phyloP scores from a whole-genome alignment of 495 filamentous ascomycete genomes.

The Bacidia rubella region DNA sequence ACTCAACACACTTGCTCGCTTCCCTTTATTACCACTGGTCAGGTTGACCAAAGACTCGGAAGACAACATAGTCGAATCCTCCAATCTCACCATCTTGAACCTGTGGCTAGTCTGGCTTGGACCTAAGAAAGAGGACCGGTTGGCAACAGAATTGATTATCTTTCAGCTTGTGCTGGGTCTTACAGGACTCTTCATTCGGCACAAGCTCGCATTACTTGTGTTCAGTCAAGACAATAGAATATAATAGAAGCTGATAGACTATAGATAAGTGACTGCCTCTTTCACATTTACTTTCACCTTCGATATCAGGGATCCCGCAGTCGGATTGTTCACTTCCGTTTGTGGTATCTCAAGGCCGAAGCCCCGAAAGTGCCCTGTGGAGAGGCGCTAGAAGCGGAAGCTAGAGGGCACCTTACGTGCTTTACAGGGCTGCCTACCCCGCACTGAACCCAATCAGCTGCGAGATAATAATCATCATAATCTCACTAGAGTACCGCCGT shows the following conservation, averaged over 20 bases:
- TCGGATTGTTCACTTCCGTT: neutral
- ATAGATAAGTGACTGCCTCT: no score
- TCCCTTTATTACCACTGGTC: slow-evolving; percentile 49
- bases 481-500: no score
- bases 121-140: slow-evolving; percentile 72
- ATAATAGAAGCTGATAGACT: slow-evolving; percentile 13
- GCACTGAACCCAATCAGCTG: neutral
- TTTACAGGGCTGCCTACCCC: neutral
- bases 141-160: slow-evolving; percentile 59
- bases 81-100: slow-evolving; percentile 88
- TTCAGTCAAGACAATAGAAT: slow-evolving; percentile 72
- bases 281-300: neutral
- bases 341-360: neutral
- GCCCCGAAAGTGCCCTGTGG: neutral
- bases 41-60: slow-evolving; percentile 48
- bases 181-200: slow-evolving; percentile 72
- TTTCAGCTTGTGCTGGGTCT: slow-evolving; percentile 64
- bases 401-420: neutral
- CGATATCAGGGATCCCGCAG: neutral
- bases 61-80: slow-evolving; percentile 62
- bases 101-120: slow-evolving; percentile 95
- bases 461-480: neutral
- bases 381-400: neutral
- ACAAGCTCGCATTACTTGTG: slow-evolving; percentile 68
- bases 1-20: slow-evolving; percentile 48